These are phyloP conservation scores for Rubia yunnanensis DNA, from an alignment of 257 asterid species.

Conservation along the genomic window DNA sequence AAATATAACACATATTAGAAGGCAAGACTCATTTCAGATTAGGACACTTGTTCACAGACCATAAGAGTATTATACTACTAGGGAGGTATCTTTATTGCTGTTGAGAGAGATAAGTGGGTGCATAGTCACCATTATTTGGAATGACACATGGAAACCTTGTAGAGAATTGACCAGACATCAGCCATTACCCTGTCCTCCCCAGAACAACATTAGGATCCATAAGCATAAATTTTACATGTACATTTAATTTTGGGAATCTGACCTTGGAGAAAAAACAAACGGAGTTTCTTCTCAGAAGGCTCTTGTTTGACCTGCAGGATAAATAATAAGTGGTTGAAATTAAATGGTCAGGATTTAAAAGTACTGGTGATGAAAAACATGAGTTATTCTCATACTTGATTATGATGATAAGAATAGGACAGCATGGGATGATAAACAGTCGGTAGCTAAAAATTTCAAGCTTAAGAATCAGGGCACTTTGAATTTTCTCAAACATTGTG, in stretches of 20 bases:
- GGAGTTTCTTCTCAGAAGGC: constrained; percentile 1
- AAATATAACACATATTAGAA: neutral
- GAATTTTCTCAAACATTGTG: neutral
- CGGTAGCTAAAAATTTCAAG: neutral
- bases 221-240: neutral
- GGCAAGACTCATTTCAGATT: neutral
- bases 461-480: neutral
- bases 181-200: constrained; percentile 7
- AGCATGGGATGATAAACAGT: neutral
- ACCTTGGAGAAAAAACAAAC: neutral
- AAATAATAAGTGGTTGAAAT: too few relatives aligned
- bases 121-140: constrained; percentile 1
- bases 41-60: neutral
- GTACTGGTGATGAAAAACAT: neutral
- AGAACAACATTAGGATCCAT: neutral
- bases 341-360: neutral
- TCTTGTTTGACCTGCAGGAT: constrained; percentile 2
- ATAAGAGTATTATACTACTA: neutral
- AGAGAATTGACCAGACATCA: constrained; percentile 19
- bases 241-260: neutral
- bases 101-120: neutral
- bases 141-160: constrained; percentile 25
- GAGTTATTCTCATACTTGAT: neutral
- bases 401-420: neutral
- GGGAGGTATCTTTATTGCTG: neutral